phyloP scores from a whole-genome alignment of 345 rosid species.

The Eucalyptus marginata region DNA sequence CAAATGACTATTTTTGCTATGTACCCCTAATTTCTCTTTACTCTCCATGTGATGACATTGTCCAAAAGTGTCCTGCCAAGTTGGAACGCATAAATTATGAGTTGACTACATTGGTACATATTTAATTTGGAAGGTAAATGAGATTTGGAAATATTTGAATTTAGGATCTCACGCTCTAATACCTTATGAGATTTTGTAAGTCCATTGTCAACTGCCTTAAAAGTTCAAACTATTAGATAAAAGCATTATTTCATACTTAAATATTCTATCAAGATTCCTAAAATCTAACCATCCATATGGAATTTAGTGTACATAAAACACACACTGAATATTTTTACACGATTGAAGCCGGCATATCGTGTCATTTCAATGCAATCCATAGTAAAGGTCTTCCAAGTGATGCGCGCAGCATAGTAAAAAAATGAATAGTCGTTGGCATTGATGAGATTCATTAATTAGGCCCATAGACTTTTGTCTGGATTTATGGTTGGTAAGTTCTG shows the following conservation, averaged over 20 bases:
- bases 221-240: too few relatives aligned
- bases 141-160: neutral
- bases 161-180: neutral
- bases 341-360: neutral
- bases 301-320: neutral
- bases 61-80: neutral
- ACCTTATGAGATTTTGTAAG: neutral
- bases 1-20: neutral
- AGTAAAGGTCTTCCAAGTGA: neutral
- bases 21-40: neutral
- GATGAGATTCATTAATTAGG: neutral
- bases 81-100: neutral
- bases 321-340: slow-evolving; percentile 17
- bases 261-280: slow-evolving; percentile 11
- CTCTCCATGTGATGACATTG: neutral
- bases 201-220: rapidly evolving
- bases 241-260: neutral
- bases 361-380: neutral
- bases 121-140: too few relatives aligned
- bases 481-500: neutral
- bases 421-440: neutral
- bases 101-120: neutral
- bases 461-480: neutral
- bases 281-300: neutral
- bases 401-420: neutral